Evolutionary conservation across 2,329 filamentous ascomycete species (phyloP), one percentile per base, ranked within the genome.

Genomic region (Penicillium vulpinum): DNA sequence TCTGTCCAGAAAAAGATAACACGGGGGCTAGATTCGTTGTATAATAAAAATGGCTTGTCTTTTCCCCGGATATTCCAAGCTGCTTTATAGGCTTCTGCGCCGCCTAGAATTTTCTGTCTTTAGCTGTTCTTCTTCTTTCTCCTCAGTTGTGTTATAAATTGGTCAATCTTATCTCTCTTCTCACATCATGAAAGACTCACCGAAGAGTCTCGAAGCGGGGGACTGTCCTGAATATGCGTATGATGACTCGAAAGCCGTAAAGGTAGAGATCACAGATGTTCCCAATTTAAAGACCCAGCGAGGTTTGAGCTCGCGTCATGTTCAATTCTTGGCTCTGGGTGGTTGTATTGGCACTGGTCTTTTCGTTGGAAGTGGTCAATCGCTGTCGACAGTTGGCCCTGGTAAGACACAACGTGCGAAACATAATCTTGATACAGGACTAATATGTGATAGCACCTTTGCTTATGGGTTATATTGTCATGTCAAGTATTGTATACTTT

Each of bases 271-370:
- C 6, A 39, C 47, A 16, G 48, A 40, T 5, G 4, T 29, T 13
- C 38, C 28, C 8, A 41, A 47, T n/a, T 40, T 33, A 11, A 31
- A 58, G 3, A 66, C 65, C 9, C 55, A 67, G 4, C 62, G 67
- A 22, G 60, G 66, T 10, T 54, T 72, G 47, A 68, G 65, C 55
- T 62, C 65, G 7, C 67, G 69, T 1, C 68, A 72, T 62, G 58
- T 70, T 46, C 69, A 72, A 54, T 66, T 72, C 36, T 57, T 71
- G 10, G 68, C 69, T 15, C 51, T 72, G 5, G 62, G 61, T 52
- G 61, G 62, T 54, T 63, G 63, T 28, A 81, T 83, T 52, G 81
- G 81, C 40, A 83, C 81, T 29, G 81, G 82, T 67, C 72, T 84
- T 4, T 84, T 83, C 66, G 77, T 84, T 47, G 78, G 80, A 33